Evolutionary conservation across 768 basidiomycete species (phyloP).

Genomic region (Hypsizygus marmoreus): DNA sequence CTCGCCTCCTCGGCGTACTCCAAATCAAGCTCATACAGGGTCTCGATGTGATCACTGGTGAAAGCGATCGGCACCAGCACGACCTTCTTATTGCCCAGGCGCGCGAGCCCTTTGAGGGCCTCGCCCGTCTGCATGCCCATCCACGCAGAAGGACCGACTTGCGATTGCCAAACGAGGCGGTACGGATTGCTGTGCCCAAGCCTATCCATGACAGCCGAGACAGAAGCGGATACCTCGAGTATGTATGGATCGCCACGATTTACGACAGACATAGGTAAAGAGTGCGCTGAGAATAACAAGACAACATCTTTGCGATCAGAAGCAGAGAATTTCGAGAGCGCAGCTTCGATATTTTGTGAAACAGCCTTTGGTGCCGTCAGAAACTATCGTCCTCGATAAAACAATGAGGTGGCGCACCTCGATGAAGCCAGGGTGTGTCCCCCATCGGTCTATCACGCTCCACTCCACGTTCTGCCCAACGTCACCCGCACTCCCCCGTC

Average conservation of each 20-base stretch:
- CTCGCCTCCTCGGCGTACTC: constrained; percentile 91
- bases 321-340: constrained; percentile 76
- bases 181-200: constrained; percentile 82
- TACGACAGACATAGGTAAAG: constrained; percentile 96
- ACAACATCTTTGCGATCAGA: constrained; percentile 74
- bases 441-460: constrained; percentile 99
- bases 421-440: constrained; percentile 90
- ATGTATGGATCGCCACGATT: constrained; percentile 99
- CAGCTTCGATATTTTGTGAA: constrained; percentile 82
- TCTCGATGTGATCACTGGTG: constrained; percentile 99
- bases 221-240: constrained; percentile 92
- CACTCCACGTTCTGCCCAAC: constrained; percentile 74
- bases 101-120: constrained; percentile 84
- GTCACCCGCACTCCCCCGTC: constrained; percentile 62
- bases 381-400: too few relatives aligned
- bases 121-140: constrained; percentile 96
- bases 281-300: constrained; percentile 95
- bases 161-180: constrained; percentile 96
- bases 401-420: constrained; percentile 58
- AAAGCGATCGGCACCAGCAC: constrained; percentile 96
- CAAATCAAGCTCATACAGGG: constrained; percentile 92
- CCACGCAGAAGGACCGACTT: constrained; percentile 97
- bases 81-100: constrained; percentile 72
- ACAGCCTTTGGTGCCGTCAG: constrained; percentile 63
- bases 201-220: constrained; percentile 90